These are phyloP conservation scores for Cryphonectria nitschkei DNA, from an alignment of 2,329 filamentous ascomycete species.

Conservation along the genomic window DNA sequence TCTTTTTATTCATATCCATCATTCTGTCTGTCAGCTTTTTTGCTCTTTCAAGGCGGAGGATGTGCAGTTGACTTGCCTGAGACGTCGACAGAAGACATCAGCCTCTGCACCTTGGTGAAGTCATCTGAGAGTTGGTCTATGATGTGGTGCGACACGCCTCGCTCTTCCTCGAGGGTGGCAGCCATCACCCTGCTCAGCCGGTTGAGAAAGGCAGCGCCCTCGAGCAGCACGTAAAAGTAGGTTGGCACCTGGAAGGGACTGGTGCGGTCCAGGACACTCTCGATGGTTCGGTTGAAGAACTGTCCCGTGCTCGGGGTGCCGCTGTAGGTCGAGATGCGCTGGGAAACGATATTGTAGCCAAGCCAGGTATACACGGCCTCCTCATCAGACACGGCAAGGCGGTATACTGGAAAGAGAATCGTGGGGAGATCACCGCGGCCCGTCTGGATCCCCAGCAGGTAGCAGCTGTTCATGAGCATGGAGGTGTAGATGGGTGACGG, in stretches of 20 bases:
- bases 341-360: constrained; percentile 55
- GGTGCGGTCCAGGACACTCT: constrained; percentile 47
- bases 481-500: constrained; percentile 52
- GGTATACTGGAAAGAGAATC: constrained; percentile 49
- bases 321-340: constrained; percentile 46
- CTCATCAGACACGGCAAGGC: constrained; percentile 51
- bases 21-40: neutral
- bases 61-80: constrained; percentile 43
- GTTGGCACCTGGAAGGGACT: constrained; percentile 46
- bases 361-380: constrained; percentile 59
- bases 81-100: constrained; percentile 48
- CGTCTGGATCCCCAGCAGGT: constrained; percentile 56
- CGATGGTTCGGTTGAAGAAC: constrained; percentile 54
- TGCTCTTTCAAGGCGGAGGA: too few species aligned
- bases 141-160: constrained; percentile 50
- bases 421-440: constrained; percentile 55
- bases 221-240: constrained; percentile 50
- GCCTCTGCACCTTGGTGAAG: constrained; percentile 50
- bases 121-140: constrained; percentile 57
- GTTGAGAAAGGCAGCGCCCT: constrained; percentile 56
- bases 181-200: constrained; percentile 52
- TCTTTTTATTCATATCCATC: constrained; percentile 38
- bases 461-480: constrained; percentile 51
- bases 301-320: constrained; percentile 51
- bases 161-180: constrained; percentile 50